phyloP scores from a whole-genome alignment of 116 monocot species.

The Phalaenopsis hybrid region DNA sequence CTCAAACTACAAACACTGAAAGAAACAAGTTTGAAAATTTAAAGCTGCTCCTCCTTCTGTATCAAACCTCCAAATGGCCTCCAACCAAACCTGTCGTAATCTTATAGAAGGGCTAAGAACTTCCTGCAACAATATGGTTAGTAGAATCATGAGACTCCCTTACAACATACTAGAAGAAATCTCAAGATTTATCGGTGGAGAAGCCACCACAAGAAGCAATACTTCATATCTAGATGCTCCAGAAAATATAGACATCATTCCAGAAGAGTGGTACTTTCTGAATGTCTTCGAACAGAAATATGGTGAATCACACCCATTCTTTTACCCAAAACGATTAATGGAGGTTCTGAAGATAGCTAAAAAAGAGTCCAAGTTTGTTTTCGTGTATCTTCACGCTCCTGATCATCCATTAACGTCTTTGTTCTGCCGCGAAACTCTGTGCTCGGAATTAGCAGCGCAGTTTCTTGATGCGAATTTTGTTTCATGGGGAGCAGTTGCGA shows the following conservation, averaged over 20 bases:
- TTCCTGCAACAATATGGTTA: neutral
- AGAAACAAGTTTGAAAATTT: neutral
- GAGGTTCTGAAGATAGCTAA: conserved; percentile 76
- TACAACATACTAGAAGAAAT: conserved; percentile 12
- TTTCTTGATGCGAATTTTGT: conserved; percentile 46
- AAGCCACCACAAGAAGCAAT: neutral
- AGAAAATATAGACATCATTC: neutral
- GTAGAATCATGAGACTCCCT: conserved; percentile 10
- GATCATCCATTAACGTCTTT: conserved; percentile 47
- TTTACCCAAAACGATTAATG: conserved; percentile 51
- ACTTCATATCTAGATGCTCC: neutral
- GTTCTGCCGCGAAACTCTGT: conserved; percentile 30
- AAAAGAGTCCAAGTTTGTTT: conserved; percentile 66
- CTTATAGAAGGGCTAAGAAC: neutral
- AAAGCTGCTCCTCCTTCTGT: neutral
- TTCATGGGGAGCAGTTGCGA: conserved; percentile 30
- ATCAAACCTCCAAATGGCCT: neutral
- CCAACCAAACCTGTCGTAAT: neutral
- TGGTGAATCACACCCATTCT: conserved; percentile 37
- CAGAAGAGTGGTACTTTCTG: conserved; percentile 22
- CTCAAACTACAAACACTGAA: too few species aligned
- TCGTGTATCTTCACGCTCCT: conserved; percentile 87
- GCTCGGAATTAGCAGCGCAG: conserved; percentile 33
- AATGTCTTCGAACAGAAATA: conserved; percentile 23
- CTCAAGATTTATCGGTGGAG: conserved; percentile 8